phyloP scores from a whole-genome alignment of 495 filamentous ascomycete genomes.

The Pyrenula massariospora region DNA sequence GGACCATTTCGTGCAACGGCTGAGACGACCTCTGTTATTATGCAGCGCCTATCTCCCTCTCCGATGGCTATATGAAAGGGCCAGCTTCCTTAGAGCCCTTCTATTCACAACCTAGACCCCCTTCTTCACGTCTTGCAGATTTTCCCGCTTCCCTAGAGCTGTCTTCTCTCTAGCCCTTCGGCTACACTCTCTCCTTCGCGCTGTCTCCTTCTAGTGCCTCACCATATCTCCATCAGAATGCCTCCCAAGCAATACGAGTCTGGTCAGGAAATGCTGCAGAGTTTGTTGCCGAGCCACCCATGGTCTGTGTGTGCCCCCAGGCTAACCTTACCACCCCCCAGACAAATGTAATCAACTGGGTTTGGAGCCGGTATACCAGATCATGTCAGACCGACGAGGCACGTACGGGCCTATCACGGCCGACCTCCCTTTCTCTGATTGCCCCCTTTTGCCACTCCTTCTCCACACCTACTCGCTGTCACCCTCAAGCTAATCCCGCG shows the following conservation, averaged over 20 bases:
- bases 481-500: constrained; percentile 11
- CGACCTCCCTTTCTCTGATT: constrained; percentile 23
- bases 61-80: not conserved
- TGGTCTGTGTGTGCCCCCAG: not conserved
- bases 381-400: constrained; percentile 73
- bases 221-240: not conserved
- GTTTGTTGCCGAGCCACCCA: constrained; percentile 19
- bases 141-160: not conserved
- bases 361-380: constrained; percentile 36
- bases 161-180: not conserved
- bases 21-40: not conserved
- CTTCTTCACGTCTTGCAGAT: not conserved
- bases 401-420: constrained; percentile 21
- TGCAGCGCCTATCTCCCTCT: not conserved
- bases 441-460: constrained; percentile 1
- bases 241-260: not conserved
- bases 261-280: constrained; percentile 42
- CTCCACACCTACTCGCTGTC: not conserved
- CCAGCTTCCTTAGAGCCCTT: not conserved
- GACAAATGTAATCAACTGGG: constrained; percentile 4
- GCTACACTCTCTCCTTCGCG: not conserved
- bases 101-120: not conserved
- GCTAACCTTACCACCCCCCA: not conserved
- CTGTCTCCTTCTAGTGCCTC: not conserved
- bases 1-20: not conserved